Evolutionary conservation across 345 rosid genomes (phyloP), one percentile per base, ranked within the genome.

Genomic region (Lepidium africanum): DNA sequence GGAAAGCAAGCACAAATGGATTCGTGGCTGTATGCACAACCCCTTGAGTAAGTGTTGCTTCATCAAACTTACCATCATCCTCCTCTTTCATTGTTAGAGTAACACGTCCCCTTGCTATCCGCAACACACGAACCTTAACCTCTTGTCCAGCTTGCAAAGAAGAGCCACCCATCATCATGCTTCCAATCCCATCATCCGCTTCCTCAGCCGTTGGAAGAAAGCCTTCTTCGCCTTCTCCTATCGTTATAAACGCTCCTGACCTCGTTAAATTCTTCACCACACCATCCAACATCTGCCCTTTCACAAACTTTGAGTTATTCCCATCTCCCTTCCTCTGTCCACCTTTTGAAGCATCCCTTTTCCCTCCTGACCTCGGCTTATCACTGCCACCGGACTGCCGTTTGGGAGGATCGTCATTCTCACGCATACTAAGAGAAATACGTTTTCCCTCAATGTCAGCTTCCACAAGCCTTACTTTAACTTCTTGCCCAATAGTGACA

Each of bases 201-300:
- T 87, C 98, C 78, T 93, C 96, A 55, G 87, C 71, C 3, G 74
- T 30, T 1, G 98, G 97, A 15, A 90, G 71, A 78, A 93, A 90
- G 68, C 98, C 97, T 79, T 93, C 96, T 71, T 87, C 97, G 6
- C 94, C 94, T 70, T 85, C 96, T 2, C 96, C 90, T 36, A 93
- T 92, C 14, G 92, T 75, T 32, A 92, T 85, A 77, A 92, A 90
- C 53, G 96, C 83, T 37, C 98, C 97, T 10, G 92, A 76, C 75
- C 92, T 80, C 30, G 85, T 75, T 52, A 88, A 64, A 71, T 85
- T 90, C 81, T 93, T 90, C 37, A 90, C 93, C 0, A 85, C 83
- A 33, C 96, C 98, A 35, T 79, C 86, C 54, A 90, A 75, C n/a
- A 84, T 88, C 83, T 90, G 96, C 69, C 98, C 98, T 73, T 71